Percentiles rank a stretch among this genome's conserved stretches.
Evolutionary conservation across 371 early-diverging fungal genomes (phyloP).

Genomic region (Mortierella sp.): DNA sequence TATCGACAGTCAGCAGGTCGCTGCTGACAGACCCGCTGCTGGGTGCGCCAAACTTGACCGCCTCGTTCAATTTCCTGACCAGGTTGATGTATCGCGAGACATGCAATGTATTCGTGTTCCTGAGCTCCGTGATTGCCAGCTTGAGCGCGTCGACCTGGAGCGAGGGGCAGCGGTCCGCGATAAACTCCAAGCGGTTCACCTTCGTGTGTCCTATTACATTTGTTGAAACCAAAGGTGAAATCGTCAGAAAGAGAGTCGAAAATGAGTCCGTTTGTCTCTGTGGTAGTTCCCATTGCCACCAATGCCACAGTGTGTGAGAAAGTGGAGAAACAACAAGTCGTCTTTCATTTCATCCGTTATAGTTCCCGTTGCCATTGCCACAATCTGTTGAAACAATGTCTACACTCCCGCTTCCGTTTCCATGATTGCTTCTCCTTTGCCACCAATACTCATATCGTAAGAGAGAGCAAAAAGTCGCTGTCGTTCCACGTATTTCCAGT

Average conservation of each 20-base stretch:
- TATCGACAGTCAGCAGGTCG: conserved; percentile 57
- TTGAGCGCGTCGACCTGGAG: conserved; percentile 77
- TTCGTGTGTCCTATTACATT: conserved; percentile 70
- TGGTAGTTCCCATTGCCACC: too few relatives aligned
- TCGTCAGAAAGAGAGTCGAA: neutral
- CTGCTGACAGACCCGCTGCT: conserved; percentile 26
- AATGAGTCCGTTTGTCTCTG: neutral
- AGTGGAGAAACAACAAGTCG: too few relatives aligned
- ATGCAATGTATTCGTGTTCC: conserved; percentile 65
- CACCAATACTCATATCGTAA: too few relatives aligned
- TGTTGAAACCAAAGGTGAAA: neutral
- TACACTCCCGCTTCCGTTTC: too few relatives aligned
- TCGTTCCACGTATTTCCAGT: too few relatives aligned
- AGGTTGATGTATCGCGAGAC: conserved; percentile 64
- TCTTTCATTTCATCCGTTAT: too few relatives aligned
- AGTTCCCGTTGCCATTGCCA: too few relatives aligned
- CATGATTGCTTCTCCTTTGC: too few relatives aligned
- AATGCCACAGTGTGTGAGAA: too few relatives aligned
- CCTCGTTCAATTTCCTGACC: conserved; percentile 67
- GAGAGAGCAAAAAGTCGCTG: too few relatives aligned
- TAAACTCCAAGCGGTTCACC: conserved; percentile 80
- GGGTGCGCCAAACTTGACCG: conserved; percentile 51
- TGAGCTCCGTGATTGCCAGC: conserved; percentile 72
- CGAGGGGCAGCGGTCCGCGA: conserved; percentile 79
- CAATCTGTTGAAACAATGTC: too few relatives aligned